These are phyloP conservation scores for Litchi chinensis DNA, from an alignment of 345 rosid genomes.

Conservation along the genomic window DNA sequence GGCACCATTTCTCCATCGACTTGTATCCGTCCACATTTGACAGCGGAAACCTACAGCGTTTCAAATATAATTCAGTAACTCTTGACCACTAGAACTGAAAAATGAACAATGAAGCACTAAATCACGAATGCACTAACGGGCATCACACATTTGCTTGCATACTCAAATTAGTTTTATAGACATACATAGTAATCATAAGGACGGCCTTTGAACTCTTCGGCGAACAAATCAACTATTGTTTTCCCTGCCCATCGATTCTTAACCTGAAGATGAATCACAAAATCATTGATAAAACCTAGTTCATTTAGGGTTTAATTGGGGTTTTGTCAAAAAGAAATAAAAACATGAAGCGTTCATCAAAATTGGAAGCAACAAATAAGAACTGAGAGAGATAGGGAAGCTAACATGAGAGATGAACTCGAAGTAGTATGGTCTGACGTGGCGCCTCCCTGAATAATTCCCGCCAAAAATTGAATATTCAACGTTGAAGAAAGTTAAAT, in stretches of 20 bases:
- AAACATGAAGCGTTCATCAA: not conserved
- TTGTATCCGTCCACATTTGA: conserved; percentile 79
- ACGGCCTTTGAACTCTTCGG: conserved; percentile 86
- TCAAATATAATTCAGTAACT: not conserved
- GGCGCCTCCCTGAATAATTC: conserved; percentile 68
- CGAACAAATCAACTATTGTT: conserved; percentile 83
- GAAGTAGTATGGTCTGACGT: conserved; percentile 81
- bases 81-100: not conserved
- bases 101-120: not conserved
- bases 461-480: conserved; percentile 29
- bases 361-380: not conserved
- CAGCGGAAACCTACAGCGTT: conserved; percentile 66
- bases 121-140: not conserved
- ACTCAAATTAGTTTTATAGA: not conserved
- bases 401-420: conserved; percentile 89
- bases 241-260: conserved; percentile 94
- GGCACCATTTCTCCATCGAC: conserved; percentile 79
- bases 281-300: not conserved
- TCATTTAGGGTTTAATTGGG: conserved; percentile 26
- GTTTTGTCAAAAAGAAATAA: not conserved
- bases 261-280: conserved; percentile 44
- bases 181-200: conserved; percentile 81
- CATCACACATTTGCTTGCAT: not conserved
- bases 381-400: not conserved
- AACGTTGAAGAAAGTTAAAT: not conserved